phyloP scores from a whole-genome alignment of 495 filamentous ascomycete genomes.

The Penicillium lividum region DNA sequence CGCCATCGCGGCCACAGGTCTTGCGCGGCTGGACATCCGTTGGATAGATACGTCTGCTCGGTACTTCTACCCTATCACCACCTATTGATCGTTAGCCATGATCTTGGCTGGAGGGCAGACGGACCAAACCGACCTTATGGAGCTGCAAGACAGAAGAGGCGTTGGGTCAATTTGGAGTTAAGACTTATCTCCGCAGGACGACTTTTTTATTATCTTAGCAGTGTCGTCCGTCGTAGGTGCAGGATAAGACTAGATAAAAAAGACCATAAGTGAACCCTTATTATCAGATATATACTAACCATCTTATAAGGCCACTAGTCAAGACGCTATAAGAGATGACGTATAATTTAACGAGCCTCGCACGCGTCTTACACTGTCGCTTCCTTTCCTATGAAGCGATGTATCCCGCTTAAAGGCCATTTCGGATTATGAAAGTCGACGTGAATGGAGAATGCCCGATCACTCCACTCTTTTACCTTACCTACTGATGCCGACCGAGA shows the following conservation, averaged over 20 bases:
- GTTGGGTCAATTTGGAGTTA: too few species aligned
- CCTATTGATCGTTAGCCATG: neutral
- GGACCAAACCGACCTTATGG: neutral
- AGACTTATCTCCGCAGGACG: too few species aligned
- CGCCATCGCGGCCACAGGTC: neutral
- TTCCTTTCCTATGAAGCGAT: neutral
- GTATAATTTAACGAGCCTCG: neutral
- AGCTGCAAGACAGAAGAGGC: neutral
- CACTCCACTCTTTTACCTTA: too few species aligned
- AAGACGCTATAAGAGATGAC: conserved; percentile 2
- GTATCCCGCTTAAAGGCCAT: neutral
- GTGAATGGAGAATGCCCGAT: neutral
- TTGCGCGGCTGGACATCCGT: neutral
- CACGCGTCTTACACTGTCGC: neutral
- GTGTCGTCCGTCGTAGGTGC: neutral
- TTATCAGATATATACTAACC: neutral
- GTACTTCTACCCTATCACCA: neutral
- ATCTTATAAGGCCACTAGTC: neutral
- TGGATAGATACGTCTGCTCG: neutral
- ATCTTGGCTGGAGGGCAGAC: neutral
- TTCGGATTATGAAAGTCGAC: neutral
- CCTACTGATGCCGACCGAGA: too few species aligned
- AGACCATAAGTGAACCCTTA: neutral
- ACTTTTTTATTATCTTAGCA: neutral
- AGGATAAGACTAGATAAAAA: neutral